These are phyloP conservation scores for Fusarium acutatum DNA, from an alignment of 2,329 filamentous ascomycete genomes.

Conservation along the genomic window DNA sequence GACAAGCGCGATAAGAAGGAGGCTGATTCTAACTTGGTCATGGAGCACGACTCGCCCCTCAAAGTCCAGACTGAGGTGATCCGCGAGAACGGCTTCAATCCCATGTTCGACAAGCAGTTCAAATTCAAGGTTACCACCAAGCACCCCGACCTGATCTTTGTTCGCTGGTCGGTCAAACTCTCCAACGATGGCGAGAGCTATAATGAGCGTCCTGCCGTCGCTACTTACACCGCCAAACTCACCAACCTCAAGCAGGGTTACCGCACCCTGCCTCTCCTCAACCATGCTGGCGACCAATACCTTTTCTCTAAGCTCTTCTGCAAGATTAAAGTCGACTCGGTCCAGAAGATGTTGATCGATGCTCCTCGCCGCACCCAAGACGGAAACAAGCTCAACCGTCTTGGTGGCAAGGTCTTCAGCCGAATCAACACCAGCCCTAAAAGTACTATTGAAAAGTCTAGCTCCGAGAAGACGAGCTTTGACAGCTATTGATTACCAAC, in stretches of 20 bases:
- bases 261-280: slow-evolving; percentile 88
- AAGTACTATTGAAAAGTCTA: slow-evolving; percentile 62
- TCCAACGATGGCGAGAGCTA: slow-evolving; percentile 78
- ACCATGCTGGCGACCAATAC: slow-evolving; percentile 89
- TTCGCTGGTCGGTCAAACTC: slow-evolving; percentile 91
- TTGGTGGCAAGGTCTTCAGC: slow-evolving; percentile 66
- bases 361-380: slow-evolving; percentile 51
- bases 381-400: slow-evolving; percentile 63
- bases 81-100: slow-evolving; percentile 92
- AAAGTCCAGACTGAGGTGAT: slow-evolving; percentile 83
- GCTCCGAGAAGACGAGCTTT: slow-evolving; percentile 58
- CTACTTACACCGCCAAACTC: slow-evolving; percentile 92
- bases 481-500: slow-evolving; percentile 48
- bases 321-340: slow-evolving; percentile 74
- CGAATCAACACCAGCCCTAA: slow-evolving; percentile 61
- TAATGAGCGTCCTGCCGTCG: slow-evolving; percentile 70
- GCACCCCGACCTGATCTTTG: slow-evolving; percentile 90
- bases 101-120: slow-evolving; percentile 82
- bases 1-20: slow-evolving; percentile 91
- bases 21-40: slow-evolving; percentile 64
- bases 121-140: slow-evolving; percentile 89
- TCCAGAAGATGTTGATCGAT: slow-evolving; percentile 66
- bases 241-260: slow-evolving; percentile 90
- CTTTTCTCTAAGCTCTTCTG: slow-evolving; percentile 96
- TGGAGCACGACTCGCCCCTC: slow-evolving; percentile 67